Conservation (phyloP, 75 land plant species). For the Gnetum montanum region DNA sequence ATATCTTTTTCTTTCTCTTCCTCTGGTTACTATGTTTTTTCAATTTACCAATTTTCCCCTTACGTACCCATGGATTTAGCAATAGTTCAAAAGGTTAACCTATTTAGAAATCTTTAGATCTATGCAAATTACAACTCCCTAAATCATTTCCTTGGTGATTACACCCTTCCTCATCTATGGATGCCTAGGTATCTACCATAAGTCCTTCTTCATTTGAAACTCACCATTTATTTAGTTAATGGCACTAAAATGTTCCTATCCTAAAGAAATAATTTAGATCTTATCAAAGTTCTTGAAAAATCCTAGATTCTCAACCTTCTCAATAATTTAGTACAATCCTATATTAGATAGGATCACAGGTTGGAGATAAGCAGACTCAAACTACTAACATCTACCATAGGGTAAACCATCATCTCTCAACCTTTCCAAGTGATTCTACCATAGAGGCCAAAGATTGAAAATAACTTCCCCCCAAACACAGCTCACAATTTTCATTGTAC, state of each 20-base stretch:
- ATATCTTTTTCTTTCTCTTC: not conserved
- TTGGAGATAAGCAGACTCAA: too few relatives aligned
- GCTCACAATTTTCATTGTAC: too few relatives aligned
- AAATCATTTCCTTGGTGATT: not conserved
- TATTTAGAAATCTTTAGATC: not conserved
- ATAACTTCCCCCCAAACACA: too few relatives aligned
- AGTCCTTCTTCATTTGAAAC: not conserved
- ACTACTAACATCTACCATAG: too few relatives aligned
- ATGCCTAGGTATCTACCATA: not conserved
- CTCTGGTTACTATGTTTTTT: not conserved
- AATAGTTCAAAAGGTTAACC: not conserved
- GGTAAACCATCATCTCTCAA: too few relatives aligned
- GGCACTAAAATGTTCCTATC: not conserved
- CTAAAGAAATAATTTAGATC: not conserved
- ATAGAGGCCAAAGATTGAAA: too few relatives aligned
- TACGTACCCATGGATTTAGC: not conserved
- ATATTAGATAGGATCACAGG: too few relatives aligned
- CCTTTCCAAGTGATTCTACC: too few relatives aligned
- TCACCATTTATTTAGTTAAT: not conserved
- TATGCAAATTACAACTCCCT: not conserved
- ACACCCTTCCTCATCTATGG: not conserved
- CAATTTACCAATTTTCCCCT: not conserved
- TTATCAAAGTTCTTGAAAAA: not conserved
- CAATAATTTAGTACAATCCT: too few relatives aligned
- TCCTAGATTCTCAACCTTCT: too few relatives aligned